Evolutionary conservation across 306 rosid genomes (phyloP), one percentile per base, ranked within the genome.

Genomic region (cucumber (Cucumis sativus)): DNA sequence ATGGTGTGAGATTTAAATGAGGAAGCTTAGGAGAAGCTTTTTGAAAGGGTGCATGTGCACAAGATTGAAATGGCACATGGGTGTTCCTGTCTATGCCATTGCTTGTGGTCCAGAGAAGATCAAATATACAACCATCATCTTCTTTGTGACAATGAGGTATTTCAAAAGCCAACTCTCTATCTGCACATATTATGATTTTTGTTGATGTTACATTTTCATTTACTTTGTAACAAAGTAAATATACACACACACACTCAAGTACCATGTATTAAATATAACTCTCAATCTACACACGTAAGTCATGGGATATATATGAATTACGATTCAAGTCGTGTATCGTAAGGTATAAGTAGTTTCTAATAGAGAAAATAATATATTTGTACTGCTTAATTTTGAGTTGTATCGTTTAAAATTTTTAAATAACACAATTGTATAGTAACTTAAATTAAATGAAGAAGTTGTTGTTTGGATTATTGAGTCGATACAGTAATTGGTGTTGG

Each of bases 61-160:
- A 47, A 23, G 75, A 18, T 69, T 69, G 75, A 69, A 47, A 69
- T 43, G 20, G 75, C 75, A 69, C 75, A 69, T 69, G 75, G 75
- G 75, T 43, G 75, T 45, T 69, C 57, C 57, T 69, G 58, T 69
- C 75, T 14, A 21, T 21, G 56, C 58, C 56, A 63, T 41, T 23
- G 41, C 20, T 20, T 51, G 39, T 69, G 75, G 58, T 69, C 75
- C 75, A 69, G 6, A 69, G 6, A 14, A 13, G 20, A 69, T 67
- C 74, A 69, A 45, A 69, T 43, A 69, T 23, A 5, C 65, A 40
- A 60, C 25, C 57, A 69, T 69, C 57, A 45, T 69, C 39, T 43
- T 69, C 57, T 45, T 6, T 43, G 12, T 69, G 20, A 69, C 58
- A 40, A 41, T 40, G 17, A 67, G 73, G 11, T 52, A 20, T 4